Evolutionary conservation across 495 filamentous ascomycete genomes (phyloP).

Genomic region (Xylaria scruposa): DNA sequence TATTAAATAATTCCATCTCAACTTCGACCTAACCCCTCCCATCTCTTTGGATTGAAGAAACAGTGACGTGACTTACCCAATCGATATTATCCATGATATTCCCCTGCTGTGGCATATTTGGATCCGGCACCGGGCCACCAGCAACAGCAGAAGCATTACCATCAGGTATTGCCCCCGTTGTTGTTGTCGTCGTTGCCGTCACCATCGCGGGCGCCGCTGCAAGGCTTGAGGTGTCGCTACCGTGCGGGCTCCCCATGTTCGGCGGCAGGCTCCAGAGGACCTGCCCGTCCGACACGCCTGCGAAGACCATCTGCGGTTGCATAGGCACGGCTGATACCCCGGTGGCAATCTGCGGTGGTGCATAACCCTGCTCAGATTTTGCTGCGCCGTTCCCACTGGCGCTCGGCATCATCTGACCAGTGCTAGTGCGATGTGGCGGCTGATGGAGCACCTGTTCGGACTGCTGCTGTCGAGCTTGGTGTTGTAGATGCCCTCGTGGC

Average conservation of each 20-base stretch:
- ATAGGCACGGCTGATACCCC: slow-evolving; percentile 22
- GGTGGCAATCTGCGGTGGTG: not conserved
- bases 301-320: slow-evolving; percentile 35
- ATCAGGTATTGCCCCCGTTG: not conserved
- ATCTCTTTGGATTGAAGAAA: not conserved
- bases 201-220: not conserved
- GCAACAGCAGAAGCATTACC: not conserved
- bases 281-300: slow-evolving; percentile 52
- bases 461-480: slow-evolving; percentile 30
- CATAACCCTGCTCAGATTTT: slow-evolving; percentile 15
- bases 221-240: slow-evolving; percentile 41
- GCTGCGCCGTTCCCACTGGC: not conserved
- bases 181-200: not conserved
- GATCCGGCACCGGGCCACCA: not conserved
- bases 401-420: not conserved
- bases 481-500: slow-evolving; percentile 20
- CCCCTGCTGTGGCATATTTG: slow-evolving; percentile 25
- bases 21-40: not conserved
- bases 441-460: slow-evolving; percentile 11
- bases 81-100: slow-evolving; percentile 45
- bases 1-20: not conserved
- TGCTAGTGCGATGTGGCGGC: not conserved
- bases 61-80: slow-evolving; percentile 39
- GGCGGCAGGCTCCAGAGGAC: slow-evolving; percentile 52
- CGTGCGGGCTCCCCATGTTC: slow-evolving; percentile 30